Evolutionary conservation across 129 eudicot genomes (phyloP).

Genomic region (Flaveria robusta): DNA sequence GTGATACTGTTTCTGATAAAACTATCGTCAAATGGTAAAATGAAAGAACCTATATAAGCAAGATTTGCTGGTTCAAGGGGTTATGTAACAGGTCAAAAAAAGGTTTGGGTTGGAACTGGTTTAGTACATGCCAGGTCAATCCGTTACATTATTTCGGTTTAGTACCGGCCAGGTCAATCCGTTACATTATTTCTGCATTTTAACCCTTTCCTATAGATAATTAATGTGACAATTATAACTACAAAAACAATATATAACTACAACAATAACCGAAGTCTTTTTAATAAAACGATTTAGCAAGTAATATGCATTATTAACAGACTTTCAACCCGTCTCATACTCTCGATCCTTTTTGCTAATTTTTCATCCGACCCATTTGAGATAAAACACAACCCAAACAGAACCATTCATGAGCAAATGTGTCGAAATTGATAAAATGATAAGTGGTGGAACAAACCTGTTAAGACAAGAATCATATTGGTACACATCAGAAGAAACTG

Average conservation of each 20-base stretch:
- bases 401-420: background rate
- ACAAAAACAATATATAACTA: too few relatives aligned
- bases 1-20: too few relatives aligned
- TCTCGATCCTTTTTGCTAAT: background rate
- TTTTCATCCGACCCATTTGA: background rate
- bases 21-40: too few relatives aligned
- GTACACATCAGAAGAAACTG: slow-evolving; percentile 73
- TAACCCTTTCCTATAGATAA: background rate
- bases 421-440: background rate
- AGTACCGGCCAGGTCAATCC: background rate
- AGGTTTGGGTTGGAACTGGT: background rate
- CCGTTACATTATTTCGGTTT: background rate
- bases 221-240: background rate
- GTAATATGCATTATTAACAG: background rate
- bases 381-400: background rate
- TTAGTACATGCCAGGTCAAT: background rate
- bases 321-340: background rate
- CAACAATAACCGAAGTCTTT: background rate
- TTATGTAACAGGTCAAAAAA: background rate
- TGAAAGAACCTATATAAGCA: background rate
- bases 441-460: slow-evolving; percentile 50
- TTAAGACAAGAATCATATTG: slow-evolving; percentile 89
- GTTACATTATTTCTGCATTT: background rate
- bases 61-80: background rate
- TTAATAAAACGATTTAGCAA: background rate